Evolutionary conservation across 1,139 yeast genomes (phyloP).

Genomic region (Suhomyces kunorum): DNA sequence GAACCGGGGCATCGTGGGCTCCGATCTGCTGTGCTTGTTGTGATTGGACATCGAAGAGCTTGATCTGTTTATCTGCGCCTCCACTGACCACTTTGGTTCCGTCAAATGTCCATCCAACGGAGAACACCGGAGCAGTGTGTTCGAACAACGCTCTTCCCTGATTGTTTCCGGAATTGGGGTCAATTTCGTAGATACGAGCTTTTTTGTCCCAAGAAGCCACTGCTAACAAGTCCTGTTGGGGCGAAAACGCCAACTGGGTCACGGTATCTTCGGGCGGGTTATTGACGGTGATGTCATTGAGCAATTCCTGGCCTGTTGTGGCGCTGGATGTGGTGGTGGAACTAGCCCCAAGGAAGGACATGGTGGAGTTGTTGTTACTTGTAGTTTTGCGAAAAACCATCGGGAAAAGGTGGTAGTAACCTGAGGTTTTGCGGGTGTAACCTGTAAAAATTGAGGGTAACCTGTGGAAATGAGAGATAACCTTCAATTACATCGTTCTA

Average conservation of each 20-base stretch:
- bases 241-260: slow-evolving; percentile 86
- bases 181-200: slow-evolving; percentile 88
- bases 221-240: slow-evolving; percentile 80
- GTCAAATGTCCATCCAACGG: slow-evolving; percentile 80
- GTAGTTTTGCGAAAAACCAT: slow-evolving; percentile 1
- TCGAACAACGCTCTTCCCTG: slow-evolving; percentile 90
- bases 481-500: neutral
- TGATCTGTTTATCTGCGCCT: slow-evolving; percentile 89
- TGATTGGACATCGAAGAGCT: slow-evolving; percentile 76
- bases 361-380: slow-evolving; percentile 9
- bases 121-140: slow-evolving; percentile 85
- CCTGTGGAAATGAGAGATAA: neutral
- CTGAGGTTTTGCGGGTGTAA: neutral
- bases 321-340: slow-evolving; percentile 23
- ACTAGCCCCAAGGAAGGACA: slow-evolving; percentile 33
- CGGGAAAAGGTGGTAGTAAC: neutral
- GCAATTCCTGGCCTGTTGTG: slow-evolving; percentile 68
- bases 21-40: slow-evolving; percentile 88
- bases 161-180: slow-evolving; percentile 61
- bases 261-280: slow-evolving; percentile 93
- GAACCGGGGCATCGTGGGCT: slow-evolving; percentile 80
- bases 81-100: slow-evolving; percentile 90
- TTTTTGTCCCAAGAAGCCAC: slow-evolving; percentile 96
- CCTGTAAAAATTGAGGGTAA: neutral
- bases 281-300: slow-evolving; percentile 73